Evolutionary conservation across 2,329 filamentous ascomycete species (phyloP), one percentile per base, ranked within the genome.

Genomic region (Thyridium curvatum): DNA sequence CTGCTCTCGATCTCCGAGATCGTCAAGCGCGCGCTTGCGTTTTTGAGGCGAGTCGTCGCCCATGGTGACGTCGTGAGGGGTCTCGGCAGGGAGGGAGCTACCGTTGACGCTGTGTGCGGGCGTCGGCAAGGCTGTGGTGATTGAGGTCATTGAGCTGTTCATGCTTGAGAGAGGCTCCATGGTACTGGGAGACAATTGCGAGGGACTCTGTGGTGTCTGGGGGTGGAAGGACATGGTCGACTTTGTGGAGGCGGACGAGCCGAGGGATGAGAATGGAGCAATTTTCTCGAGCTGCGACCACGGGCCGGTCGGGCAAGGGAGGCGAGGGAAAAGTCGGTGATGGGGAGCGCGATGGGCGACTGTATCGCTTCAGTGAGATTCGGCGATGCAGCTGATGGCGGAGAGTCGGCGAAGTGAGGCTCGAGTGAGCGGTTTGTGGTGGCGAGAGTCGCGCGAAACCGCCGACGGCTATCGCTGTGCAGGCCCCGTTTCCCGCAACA

Each of bases 191-290:
- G 74, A 79, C 55, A 71, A 67, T 57, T 79, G 74, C 56, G 75
- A 79, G 56, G 78, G 78, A 59, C 78, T 82, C 68, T 82, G 77
- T 57, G 79, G 79, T 51, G 78, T 82, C 54, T 77, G 77, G 52
- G 78, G 78, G 59, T 81, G 77, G 69, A 76, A 79, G 64, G 75
- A 78, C 77, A 82, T 82, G 60, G 61, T 73, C 65, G 46, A 46
- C 61, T 58, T n/a, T 50, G 56, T 60, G 53, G 59, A 58, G 51
- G 51, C 45, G 49, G 44, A 46, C 52, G 46, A 52, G 46, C 43
- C 40, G 39, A 44, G 31, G 40, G 30, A 28, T 40, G 40, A 40
- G 37, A 18, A 34, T 31, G 40, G 42, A 46, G 46, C 46, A 45
- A 30, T 38, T 33, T 34, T 33, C 30, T 38, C 45, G 38, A 33